Evolutionary conservation across 345 rosid genomes (phyloP).

Genomic region (Ailanthus altissimus): DNA sequence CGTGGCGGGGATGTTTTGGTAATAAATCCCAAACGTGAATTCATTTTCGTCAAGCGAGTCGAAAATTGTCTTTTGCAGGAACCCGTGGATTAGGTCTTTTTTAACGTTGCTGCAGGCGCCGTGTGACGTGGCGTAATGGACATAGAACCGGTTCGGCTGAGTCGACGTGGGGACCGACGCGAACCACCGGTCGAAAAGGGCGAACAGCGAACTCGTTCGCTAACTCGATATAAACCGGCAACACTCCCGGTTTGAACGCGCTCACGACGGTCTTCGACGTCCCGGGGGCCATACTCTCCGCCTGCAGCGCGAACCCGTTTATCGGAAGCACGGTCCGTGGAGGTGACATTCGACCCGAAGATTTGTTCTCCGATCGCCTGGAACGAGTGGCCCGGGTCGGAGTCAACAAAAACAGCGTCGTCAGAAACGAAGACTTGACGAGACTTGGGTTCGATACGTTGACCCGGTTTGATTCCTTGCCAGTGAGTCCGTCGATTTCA

Average conservation of each 20-base stretch:
- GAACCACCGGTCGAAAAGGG: conserved; percentile 99
- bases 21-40: conserved; percentile 83
- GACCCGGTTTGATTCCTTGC: conserved; percentile 63
- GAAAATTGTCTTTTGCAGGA: conserved; percentile 90
- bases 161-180: conserved; percentile 98
- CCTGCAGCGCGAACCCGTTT: conserved; percentile 94
- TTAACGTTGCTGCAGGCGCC: conserved; percentile 84
- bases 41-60: conserved; percentile 87
- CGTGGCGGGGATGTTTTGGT: conserved; percentile 96
- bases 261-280: conserved; percentile 77
- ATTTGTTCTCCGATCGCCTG: conserved; percentile 97
- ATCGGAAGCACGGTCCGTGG: conserved; percentile 58
- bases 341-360: conserved; percentile 70
- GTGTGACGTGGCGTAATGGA: conserved; percentile 97
- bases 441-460: conserved; percentile 61
- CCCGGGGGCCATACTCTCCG: conserved; percentile 63
- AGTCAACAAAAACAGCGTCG: conserved; percentile 81
- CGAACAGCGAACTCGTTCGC: conserved; percentile 85
- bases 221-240: conserved; percentile 77
- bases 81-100: conserved; percentile 82
- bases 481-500: conserved; percentile 81
- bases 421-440: conserved; percentile 56
- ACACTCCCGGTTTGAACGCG: conserved; percentile 68
- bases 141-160: conserved; percentile 96
- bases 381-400: conserved; percentile 98